Conservation (phyloP, 768 basidiomycete genomes). For the Cystoderma amianthinum region DNA sequence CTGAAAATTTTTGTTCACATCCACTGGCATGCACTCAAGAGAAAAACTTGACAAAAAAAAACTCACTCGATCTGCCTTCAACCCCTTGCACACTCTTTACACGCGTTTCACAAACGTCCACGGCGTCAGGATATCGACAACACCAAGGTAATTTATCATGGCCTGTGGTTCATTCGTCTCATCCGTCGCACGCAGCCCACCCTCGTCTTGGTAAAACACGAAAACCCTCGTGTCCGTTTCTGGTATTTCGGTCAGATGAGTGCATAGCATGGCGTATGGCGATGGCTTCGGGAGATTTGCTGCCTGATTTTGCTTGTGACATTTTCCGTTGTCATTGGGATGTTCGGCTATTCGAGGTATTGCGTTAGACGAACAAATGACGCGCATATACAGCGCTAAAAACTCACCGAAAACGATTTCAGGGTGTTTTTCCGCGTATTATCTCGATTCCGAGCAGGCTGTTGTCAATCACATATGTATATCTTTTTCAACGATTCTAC, state of each 20-base stretch:
- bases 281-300: constrained; percentile 73
- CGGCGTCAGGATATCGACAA: constrained; percentile 96
- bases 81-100: constrained; percentile 82
- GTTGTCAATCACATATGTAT: constrained; percentile 96
- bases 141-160: constrained; percentile 92
- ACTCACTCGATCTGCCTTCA: too few relatives aligned
- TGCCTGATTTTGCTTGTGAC: too few relatives aligned
- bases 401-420: constrained; percentile 83
- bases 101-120: constrained; percentile 70
- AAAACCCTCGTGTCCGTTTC: constrained; percentile 69
- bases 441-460: constrained; percentile 87
- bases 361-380: constrained; percentile 22
- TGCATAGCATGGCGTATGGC: constrained; percentile 86
- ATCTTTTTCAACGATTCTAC: constrained; percentile 77
- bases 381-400: background rate
- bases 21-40: too few relatives aligned
- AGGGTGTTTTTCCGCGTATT: constrained; percentile 87
- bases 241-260: constrained; percentile 71
- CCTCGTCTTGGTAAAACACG: constrained; percentile 96
- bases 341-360: too few relatives aligned
- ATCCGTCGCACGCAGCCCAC: constrained; percentile 85
- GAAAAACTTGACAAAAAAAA: too few relatives aligned
- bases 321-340: too few relatives aligned
- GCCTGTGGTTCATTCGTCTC: constrained; percentile 76
- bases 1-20: constrained; percentile 28